Percentiles rank a stretch among this genome's conserved stretches.
Conservation (phyloP, 2,329 filamentous ascomycete genomes). For the Huntiella bhutanensis region DNA sequence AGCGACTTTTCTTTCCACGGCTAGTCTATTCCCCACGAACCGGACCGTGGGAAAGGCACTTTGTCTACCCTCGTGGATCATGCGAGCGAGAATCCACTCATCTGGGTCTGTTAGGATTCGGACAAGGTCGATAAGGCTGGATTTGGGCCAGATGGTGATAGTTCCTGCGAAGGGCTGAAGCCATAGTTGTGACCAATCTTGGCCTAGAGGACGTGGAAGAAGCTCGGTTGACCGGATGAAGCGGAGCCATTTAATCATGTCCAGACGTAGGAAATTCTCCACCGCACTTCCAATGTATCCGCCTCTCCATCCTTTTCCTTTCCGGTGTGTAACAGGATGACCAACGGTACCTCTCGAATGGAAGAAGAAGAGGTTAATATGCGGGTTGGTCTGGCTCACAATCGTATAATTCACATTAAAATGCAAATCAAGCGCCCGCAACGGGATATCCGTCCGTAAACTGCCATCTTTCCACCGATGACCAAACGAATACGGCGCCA, state of each 20-base stretch:
- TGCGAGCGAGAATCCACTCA: slow-evolving; percentile 53
- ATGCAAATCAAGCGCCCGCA: slow-evolving; percentile 83
- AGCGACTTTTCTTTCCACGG: slow-evolving; percentile 56
- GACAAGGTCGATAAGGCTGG: slow-evolving; percentile 57
- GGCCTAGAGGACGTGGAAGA: slow-evolving; percentile 70
- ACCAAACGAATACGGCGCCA: slow-evolving; percentile 85
- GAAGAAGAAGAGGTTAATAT: slow-evolving; percentile 98
- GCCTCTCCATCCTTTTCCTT: slow-evolving; percentile 85
- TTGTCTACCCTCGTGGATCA: slow-evolving; percentile 81
- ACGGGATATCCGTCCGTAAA: slow-evolving; percentile 81
- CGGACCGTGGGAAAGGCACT: slow-evolving; percentile 80
- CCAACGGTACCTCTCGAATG: slow-evolving; percentile 82
- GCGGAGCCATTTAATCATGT: slow-evolving; percentile 94
- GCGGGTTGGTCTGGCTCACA: slow-evolving; percentile 75
- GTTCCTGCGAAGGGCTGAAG: slow-evolving; percentile 87
- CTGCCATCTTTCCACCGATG: slow-evolving; percentile 99
- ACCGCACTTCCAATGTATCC: slow-evolving; percentile 83
- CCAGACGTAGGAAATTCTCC: slow-evolving; percentile 90
- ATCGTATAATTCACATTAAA: slow-evolving; percentile 99
- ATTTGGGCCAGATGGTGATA: slow-evolving; percentile 90
- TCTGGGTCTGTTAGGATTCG: slow-evolving; percentile 75
- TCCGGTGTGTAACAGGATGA: slow-evolving; percentile 80
- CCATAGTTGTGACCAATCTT: slow-evolving; percentile 96
- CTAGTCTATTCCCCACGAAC: slow-evolving; percentile 74
- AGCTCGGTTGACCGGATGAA: slow-evolving; percentile 84